Conservation (phyloP, 139 green algal species). For the Tetraselmis chui region DNA sequence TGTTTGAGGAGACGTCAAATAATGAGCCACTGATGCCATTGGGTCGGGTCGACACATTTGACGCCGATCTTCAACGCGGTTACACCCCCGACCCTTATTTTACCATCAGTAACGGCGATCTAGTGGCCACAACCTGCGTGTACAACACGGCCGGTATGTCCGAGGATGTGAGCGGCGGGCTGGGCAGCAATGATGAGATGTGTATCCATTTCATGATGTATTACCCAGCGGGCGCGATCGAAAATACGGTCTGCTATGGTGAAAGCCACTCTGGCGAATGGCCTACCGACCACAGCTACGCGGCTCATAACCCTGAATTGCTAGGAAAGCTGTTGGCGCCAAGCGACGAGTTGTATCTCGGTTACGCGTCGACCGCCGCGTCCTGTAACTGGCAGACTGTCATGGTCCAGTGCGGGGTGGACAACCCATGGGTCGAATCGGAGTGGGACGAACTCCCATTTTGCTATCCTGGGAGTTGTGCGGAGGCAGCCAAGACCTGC, state of each 20-base stretch:
- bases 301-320: not conserved
- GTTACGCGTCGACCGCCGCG: no score
- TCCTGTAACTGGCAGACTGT: no score
- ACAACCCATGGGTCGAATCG: not conserved
- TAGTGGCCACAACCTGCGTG: not conserved
- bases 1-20: not conserved
- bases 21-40: not conserved
- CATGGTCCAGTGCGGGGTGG: not conserved
- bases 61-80: not conserved
- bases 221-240: not conserved
- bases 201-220: not conserved
- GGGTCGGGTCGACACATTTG: not conserved
- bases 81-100: not conserved
- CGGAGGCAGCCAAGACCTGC: not conserved
- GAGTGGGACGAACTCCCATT: not conserved
- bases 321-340: not conserved
- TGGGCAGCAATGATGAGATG: not conserved
- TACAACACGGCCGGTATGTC: not conserved
- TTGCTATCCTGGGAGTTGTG: no score
- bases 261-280: not conserved
- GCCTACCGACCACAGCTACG: not conserved
- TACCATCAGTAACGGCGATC: not conserved
- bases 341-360: not conserved
- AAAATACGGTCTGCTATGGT: not conserved
- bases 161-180: not conserved